Percentiles rank a stretch among this genome's conserved stretches.
Conservation (phyloP, 164 flowering plant genomes). For the Piper betle region DNA sequence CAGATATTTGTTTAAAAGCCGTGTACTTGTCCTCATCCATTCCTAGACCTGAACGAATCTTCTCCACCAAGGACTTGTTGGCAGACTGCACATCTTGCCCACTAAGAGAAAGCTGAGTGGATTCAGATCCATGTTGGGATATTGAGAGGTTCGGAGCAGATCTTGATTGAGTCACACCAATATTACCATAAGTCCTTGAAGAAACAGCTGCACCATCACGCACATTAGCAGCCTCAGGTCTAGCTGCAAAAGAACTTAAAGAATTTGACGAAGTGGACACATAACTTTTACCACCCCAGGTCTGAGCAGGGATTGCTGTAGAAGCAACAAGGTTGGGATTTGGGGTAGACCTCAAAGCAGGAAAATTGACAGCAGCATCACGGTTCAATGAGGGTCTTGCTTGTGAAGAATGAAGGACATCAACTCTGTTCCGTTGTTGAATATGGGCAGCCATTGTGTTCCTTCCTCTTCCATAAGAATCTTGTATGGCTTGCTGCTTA, state of each 20-base stretch:
- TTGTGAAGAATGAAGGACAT: conserved; percentile 22
- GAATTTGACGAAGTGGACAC: conserved; percentile 8
- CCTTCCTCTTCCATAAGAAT: conserved; percentile 18
- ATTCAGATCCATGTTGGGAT: conserved; percentile 20
- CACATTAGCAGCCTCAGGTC: conserved; percentile 7
- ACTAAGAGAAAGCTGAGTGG: conserved; percentile 11
- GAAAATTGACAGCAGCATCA: conserved; percentile 15
- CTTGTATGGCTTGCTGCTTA: conserved; percentile 21
- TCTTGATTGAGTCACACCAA: conserved; percentile 38
- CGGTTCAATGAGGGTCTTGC: conserved; percentile 25
- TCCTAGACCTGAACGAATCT: conserved; percentile 53
- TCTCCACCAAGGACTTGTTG: conserved; percentile 67
- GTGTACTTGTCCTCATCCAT: conserved; percentile 49
- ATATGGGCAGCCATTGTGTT: conserved; percentile 69
- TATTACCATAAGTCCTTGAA: conserved; percentile 15
- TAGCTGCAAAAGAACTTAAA: conserved; percentile 4
- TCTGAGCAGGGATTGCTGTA: conserved; percentile 5
- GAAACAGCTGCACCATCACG: conserved; percentile 21
- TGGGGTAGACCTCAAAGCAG: conserved; percentile 16
- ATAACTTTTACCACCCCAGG: conserved; percentile 1
- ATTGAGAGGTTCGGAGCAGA: conserved; percentile 37
- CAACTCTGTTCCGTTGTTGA: conserved; percentile 29
- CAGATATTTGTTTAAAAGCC: conserved; percentile 58
- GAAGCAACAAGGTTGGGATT: conserved; percentile 11
- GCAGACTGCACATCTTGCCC: conserved; percentile 61